Conservation (phyloP, 2,329 filamentous ascomycete genomes). For the Cladophialophora yegresii region DNA sequence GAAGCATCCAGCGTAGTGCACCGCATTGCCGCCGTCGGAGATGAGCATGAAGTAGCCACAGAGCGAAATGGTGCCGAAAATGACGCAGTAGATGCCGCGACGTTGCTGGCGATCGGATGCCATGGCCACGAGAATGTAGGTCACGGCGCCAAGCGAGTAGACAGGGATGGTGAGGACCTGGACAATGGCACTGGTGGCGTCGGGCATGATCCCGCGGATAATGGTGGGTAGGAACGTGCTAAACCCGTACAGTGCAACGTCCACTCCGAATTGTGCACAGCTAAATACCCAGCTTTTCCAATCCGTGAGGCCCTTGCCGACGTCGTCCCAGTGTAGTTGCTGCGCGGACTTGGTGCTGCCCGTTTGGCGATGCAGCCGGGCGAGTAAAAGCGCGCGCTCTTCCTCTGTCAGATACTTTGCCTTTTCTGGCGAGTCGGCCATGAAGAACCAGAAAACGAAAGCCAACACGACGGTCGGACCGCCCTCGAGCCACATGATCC, state of each 20-base stretch:
- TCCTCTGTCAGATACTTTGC: slow-evolving; percentile 46
- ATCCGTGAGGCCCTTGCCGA: slow-evolving; percentile 66
- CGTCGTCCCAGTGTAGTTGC: slow-evolving; percentile 62
- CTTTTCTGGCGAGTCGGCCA: slow-evolving; percentile 49
- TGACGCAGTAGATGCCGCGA: slow-evolving; percentile 64
- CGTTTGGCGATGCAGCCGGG: slow-evolving; percentile 52
- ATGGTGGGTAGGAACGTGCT: slow-evolving; percentile 75
- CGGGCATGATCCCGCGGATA: slow-evolving; percentile 64
- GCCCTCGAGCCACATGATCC: slow-evolving; percentile 58
- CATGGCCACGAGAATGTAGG: slow-evolving; percentile 66
- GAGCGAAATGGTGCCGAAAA: slow-evolving; percentile 63
- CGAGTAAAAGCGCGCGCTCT: slow-evolving; percentile 57
- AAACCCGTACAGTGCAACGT: slow-evolving; percentile 78
- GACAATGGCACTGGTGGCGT: slow-evolving; percentile 58
- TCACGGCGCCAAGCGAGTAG: slow-evolving; percentile 70
- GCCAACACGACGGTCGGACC: slow-evolving; percentile 49
- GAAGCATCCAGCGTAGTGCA: slow-evolving; percentile 74
- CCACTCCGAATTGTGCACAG: slow-evolving; percentile 63
- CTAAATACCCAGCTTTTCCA: slow-evolving; percentile 66
- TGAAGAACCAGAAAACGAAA: slow-evolving; percentile 45
- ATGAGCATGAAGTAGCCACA: slow-evolving; percentile 70
- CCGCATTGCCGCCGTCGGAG: slow-evolving; percentile 59
- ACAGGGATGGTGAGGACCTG: slow-evolving; percentile 77
- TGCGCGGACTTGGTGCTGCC: slow-evolving; percentile 52
- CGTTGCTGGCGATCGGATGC: slow-evolving; percentile 67